Evolutionary conservation across 352 stramenopile species (phyloP).

Genomic region (Hyaloperonospora arabidopsidis): DNA sequence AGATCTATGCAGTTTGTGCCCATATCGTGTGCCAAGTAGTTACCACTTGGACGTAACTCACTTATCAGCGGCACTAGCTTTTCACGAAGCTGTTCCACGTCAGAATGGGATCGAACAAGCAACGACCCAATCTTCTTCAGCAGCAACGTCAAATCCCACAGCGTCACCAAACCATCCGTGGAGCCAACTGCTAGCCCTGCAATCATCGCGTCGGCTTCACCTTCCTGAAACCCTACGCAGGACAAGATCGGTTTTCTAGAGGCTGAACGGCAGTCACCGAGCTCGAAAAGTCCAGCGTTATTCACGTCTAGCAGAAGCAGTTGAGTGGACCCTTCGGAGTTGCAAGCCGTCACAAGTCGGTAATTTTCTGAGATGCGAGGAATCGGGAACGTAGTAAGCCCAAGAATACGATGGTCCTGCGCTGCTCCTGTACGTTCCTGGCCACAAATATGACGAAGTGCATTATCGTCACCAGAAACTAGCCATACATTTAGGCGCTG

Average conservation of each 20-base stretch:
- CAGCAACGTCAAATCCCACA: constrained; percentile 54
- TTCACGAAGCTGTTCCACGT: constrained; percentile 6
- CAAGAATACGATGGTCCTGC: constrained; percentile 82
- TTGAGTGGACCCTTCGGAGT: constrained; percentile 68
- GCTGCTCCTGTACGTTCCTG: constrained; percentile 47
- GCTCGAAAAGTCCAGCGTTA: constrained; percentile 22
- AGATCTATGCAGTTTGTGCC: constrained; percentile 62
- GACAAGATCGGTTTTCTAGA: constrained; percentile 80
- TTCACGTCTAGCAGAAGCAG: constrained; percentile 53
- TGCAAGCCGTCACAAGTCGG: constrained; percentile 54
- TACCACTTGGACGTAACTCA: constrained; percentile 30
- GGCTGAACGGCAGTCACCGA: constrained; percentile 41
- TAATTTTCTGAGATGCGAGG: constrained; percentile 18
- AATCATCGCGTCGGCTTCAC: constrained; percentile 5
- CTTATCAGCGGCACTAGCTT: constrained; percentile 26
- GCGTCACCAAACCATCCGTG: constrained; percentile 70
- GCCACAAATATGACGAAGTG: constrained; percentile 49
- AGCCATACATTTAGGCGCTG: constrained; percentile 74
- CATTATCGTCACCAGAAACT: constrained; percentile 27
- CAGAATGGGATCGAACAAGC: constrained; percentile 12
- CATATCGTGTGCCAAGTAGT: constrained; percentile 80
- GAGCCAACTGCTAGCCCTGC: constrained; percentile 64
- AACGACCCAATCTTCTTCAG: constrained; percentile 17
- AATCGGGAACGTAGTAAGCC: constrained; percentile 50
- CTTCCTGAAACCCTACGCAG: constrained; percentile 41